Percentiles rank a stretch among this genome's conserved stretches.
Conservation (phyloP, 805 yeast species). For the Zygosaccharomyces bisporus region DNA sequence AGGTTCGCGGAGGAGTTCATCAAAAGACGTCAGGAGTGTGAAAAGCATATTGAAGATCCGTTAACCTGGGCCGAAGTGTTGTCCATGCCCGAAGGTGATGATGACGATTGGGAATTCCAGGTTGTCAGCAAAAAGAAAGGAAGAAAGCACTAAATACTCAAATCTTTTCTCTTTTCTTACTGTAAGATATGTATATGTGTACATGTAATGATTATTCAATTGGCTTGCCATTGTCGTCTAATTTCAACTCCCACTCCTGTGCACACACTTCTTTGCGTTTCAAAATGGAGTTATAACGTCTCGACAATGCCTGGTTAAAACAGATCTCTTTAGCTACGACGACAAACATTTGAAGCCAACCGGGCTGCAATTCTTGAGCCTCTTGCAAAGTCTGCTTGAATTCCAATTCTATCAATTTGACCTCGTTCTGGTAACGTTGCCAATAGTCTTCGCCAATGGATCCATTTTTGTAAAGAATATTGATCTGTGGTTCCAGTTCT, state of each 20-base stretch:
- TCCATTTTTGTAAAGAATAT: conserved; percentile 76
- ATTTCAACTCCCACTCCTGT: conserved; percentile 32
- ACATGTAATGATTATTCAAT: conserved; percentile 14
- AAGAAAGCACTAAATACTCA: conserved; percentile 36
- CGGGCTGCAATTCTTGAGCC: conserved; percentile 67
- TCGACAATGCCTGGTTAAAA: conserved; percentile 84
- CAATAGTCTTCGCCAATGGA: conserved; percentile 86
- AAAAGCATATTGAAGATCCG: conserved; percentile 46
- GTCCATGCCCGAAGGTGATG: conserved; percentile 40
- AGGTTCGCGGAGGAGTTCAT: conserved; percentile 88
- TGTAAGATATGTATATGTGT: conserved; percentile 11
- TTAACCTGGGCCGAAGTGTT: conserved; percentile 75
- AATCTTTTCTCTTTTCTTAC: conserved; percentile 4
- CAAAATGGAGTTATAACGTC: conserved; percentile 50
- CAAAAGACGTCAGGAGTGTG: conserved; percentile 71
- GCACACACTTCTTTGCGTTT: conserved; percentile 38
- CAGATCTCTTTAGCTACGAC: conserved; percentile 84
- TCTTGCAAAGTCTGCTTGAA: conserved; percentile 70
- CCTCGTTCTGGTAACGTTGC: conserved; percentile 74
- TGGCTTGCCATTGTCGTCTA: conserved; percentile 32
- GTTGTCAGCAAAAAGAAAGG: conserved; percentile 62
- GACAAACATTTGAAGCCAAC: conserved; percentile 76
- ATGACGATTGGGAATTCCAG: conserved; percentile 59
- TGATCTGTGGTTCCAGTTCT: conserved; percentile 69
- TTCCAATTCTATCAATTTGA: conserved; percentile 76